phyloP scores from a whole-genome alignment of 2,329 filamentous ascomycete species.

The Ceratocystis diversiconidia region DNA sequence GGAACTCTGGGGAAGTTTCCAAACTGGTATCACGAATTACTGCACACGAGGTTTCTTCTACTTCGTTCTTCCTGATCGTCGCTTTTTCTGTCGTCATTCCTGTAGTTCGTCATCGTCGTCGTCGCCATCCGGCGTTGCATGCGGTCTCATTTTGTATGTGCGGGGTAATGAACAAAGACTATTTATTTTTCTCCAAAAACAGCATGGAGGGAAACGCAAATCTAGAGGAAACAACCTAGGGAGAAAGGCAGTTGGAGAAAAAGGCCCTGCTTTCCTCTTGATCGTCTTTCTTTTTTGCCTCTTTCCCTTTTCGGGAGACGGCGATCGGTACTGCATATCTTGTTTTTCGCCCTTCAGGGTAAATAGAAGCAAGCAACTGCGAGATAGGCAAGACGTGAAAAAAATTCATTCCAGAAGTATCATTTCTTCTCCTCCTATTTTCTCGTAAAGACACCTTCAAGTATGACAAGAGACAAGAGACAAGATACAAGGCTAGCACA shows the following conservation, averaged over 20 bases:
- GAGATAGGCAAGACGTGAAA: background rate
- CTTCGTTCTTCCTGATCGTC: too few species aligned
- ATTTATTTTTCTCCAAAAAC: background rate
- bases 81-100: background rate
- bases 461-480: background rate
- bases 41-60: too few species aligned
- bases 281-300: background rate
- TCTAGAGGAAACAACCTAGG: background rate
- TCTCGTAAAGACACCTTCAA: background rate
- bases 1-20: slow-evolving; percentile 3
- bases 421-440: background rate
- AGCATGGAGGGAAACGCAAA: background rate
- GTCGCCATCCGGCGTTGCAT: background rate
- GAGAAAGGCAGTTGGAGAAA: slow-evolving; percentile 4
- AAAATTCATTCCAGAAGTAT: background rate
- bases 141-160: background rate
- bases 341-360: background rate
- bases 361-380: background rate
- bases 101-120: background rate
- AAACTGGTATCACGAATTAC: background rate
- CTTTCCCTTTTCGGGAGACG: background rate
- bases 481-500: background rate
- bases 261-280: slow-evolving; percentile 2
- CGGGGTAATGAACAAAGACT: background rate
- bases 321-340: background rate